Percentiles rank a stretch among this genome's conserved stretches.
phyloP scores from a whole-genome alignment of 2,329 filamentous ascomycete species.

The Xylaria sp. region DNA sequence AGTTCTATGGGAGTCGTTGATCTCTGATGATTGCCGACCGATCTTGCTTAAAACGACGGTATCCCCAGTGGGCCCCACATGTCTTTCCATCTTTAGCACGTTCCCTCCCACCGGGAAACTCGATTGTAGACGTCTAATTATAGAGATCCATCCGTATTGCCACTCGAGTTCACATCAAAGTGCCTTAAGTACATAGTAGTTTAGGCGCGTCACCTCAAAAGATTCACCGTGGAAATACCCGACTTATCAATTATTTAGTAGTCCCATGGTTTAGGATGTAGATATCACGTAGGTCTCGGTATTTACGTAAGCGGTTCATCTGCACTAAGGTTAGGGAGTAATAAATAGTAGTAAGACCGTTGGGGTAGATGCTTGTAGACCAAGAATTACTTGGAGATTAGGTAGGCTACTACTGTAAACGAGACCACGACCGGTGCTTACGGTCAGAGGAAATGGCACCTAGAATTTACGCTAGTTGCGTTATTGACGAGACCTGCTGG shows the following conservation, averaged over 20 bases:
- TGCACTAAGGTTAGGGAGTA: not conserved
- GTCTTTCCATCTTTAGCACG: conserved; percentile 10
- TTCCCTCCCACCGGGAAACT: conserved; percentile 17
- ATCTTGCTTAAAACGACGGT: conserved; percentile 17
- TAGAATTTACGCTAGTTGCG: not conserved
- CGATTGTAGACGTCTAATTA: not conserved
- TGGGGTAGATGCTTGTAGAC: not conserved
- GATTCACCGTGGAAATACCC: no score
- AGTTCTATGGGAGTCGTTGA: not conserved
- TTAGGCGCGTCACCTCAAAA: no score
- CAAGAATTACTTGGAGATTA: not conserved
- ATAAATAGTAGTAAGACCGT: not conserved
- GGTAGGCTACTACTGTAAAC: not conserved
- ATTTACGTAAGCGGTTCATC: not conserved
- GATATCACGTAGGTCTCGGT: not conserved
- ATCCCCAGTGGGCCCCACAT: not conserved
- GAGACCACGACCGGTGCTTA: not conserved
- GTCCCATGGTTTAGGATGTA: no score
- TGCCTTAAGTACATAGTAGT: no score
- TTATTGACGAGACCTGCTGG: no score
- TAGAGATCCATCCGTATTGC: no score
- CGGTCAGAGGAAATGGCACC: not conserved
- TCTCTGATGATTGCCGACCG: not conserved
- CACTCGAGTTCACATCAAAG: no score
- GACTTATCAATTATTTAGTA: no score